Evolutionary conservation across 2,329 filamentous ascomycete genomes (phyloP).

Genomic region (Alternaria angustiovoidea): DNA sequence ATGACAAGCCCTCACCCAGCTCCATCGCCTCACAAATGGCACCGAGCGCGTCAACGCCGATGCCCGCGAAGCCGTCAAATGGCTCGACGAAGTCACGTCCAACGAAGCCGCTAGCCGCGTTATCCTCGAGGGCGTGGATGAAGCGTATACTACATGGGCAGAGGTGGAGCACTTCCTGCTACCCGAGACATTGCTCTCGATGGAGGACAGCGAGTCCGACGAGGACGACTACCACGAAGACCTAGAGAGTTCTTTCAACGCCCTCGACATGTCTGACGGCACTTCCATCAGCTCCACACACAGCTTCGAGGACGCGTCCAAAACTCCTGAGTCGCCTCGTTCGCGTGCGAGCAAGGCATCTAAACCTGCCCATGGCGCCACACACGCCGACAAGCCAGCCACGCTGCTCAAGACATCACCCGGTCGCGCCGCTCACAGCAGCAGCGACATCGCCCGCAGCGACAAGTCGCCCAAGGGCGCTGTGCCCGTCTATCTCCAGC

Average conservation of each 20-base stretch:
- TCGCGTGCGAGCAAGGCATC: slow-evolving; percentile 46
- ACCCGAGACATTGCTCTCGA: slow-evolving; percentile 59
- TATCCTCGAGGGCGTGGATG: slow-evolving; percentile 58
- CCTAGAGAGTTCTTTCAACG: slow-evolving; percentile 48
- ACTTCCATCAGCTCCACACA: slow-evolving; percentile 56
- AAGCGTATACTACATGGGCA: slow-evolving; percentile 58
- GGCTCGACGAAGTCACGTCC: slow-evolving; percentile 62
- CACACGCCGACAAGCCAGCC: slow-evolving; percentile 32
- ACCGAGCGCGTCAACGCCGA: slow-evolving; percentile 55
- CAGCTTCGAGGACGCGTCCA: slow-evolving; percentile 48
- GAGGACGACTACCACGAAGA: slow-evolving; percentile 50
- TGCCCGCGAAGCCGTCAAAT: slow-evolving; percentile 58
- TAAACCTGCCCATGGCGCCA: slow-evolving; percentile 29
- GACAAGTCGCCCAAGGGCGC: slow-evolving; percentile 38
- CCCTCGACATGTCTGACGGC: slow-evolving; percentile 48
- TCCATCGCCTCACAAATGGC: slow-evolving; percentile 55
- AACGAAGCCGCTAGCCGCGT: slow-evolving; percentile 47
- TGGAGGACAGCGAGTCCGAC: slow-evolving; percentile 54
- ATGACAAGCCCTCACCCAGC: slow-evolving; percentile 54
- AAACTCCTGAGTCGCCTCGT: slow-evolving; percentile 51
- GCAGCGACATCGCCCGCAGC: slow-evolving; percentile 29
- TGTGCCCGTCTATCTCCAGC: slow-evolving; percentile 53
- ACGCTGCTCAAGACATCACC: slow-evolving; percentile 28
- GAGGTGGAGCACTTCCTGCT: slow-evolving; percentile 60
- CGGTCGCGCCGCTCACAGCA: slow-evolving; percentile 42